Percentiles rank a stretch among this genome's conserved stretches.
These are phyloP conservation scores for Xylariaceae sp. DNA, from an alignment of 2,329 filamentous ascomycete species.

Conservation along the genomic window DNA sequence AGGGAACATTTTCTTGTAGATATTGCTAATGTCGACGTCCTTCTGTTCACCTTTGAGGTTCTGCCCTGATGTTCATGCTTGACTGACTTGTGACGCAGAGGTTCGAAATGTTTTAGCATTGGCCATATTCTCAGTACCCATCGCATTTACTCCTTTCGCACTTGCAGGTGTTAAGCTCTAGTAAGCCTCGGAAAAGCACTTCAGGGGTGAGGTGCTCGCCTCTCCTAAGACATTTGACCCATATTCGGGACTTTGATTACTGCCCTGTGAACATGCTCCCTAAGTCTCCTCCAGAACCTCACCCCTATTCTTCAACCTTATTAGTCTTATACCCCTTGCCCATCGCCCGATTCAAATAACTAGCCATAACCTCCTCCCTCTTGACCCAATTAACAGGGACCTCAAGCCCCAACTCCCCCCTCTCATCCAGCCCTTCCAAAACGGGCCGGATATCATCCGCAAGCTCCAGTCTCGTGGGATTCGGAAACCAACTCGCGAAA, in stretches of 20 bases:
- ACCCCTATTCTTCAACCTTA: slow-evolving; percentile 33
- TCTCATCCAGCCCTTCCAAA: slow-evolving; percentile 36
- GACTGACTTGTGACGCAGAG: not conserved
- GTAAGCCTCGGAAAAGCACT: not conserved
- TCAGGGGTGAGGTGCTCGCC: not conserved
- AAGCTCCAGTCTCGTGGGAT: slow-evolving; percentile 52
- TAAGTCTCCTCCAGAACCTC: not conserved
- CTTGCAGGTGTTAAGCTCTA: not conserved
- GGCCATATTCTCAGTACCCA: not conserved
- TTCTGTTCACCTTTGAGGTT: slow-evolving; percentile 1
- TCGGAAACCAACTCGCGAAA: slow-evolving; percentile 54
- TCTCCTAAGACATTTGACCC: no score
- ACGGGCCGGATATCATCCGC: slow-evolving; percentile 44
- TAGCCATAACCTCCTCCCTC: slow-evolving; percentile 37
- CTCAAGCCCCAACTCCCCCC: slow-evolving; percentile 37
- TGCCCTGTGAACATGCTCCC: no score
- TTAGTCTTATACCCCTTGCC: slow-evolving; percentile 59
- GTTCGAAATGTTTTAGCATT: not conserved
- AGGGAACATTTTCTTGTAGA: slow-evolving; percentile 14
- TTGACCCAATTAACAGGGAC: slow-evolving; percentile 47
- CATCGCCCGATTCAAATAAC: slow-evolving; percentile 52
- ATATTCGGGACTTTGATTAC: no score
- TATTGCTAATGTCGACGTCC: slow-evolving; percentile 14
- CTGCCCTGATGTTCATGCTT: not conserved
- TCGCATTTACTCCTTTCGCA: not conserved